Evolutionary conservation across 345 rosid genomes (phyloP).

Genomic region (Hypericum androsaemum): DNA sequence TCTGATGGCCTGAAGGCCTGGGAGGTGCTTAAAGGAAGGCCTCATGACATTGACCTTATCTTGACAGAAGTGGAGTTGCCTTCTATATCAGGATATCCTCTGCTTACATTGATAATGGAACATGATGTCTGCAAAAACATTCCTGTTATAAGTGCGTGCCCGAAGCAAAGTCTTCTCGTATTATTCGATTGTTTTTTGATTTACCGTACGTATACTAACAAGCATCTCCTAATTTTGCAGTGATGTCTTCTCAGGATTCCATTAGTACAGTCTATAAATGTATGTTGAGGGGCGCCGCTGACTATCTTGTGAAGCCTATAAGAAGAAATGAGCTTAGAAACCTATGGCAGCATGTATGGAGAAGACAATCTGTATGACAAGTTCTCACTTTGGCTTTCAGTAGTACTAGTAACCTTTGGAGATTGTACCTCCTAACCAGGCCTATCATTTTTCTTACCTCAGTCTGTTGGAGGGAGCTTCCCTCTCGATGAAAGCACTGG

Average conservation of each 20-base stretch:
- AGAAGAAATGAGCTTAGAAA: conserved; percentile 87
- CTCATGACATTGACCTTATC: conserved; percentile 58
- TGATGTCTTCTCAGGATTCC: conserved; percentile 92
- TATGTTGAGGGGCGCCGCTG: conserved; percentile 89
- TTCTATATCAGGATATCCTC: conserved; percentile 75
- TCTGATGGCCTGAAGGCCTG: conserved; percentile 95
- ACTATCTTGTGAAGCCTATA: conserved; percentile 89
- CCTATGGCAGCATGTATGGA: conserved; percentile 99
- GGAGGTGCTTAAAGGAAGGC: conserved; percentile 69
- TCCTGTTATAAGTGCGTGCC: conserved; percentile 77
- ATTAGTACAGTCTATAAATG: conserved; percentile 79
- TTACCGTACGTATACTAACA: too few relatives aligned
- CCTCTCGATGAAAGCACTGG: conserved; percentile 57
- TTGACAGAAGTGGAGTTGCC: conserved; percentile 90
- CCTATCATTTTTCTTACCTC: conserved; percentile 13
- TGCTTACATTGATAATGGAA: conserved; percentile 79
- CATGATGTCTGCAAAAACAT: conserved; percentile 80
- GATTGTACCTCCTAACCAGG: conserved; percentile 14
- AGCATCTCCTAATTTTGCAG: conserved; percentile 33
- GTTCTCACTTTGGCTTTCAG: background rate
- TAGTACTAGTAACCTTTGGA: background rate
- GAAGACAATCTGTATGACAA: conserved; percentile 71
- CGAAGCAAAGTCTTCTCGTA: too few relatives aligned
- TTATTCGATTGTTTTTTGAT: too few relatives aligned
- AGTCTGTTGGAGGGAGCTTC: conserved; percentile 31